A percentile compares a stretch with the other conserved stretches of the same genome.
Conservation (phyloP, 192 early-diverging fungal genomes). For the Endogone sp. region DNA sequence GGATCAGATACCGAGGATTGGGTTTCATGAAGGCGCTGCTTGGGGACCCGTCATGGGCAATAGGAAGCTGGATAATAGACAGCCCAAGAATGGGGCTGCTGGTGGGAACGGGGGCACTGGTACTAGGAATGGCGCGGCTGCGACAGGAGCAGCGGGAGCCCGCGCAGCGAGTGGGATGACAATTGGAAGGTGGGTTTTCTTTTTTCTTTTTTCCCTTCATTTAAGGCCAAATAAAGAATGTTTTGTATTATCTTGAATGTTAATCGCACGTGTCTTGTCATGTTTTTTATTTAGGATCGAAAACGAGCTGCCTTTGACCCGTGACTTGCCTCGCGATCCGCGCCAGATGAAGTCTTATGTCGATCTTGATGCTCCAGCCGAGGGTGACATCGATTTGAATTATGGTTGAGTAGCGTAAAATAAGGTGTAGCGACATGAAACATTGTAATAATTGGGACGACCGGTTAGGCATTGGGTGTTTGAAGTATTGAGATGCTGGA, state of each 20-base stretch:
- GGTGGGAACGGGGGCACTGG: slow-evolving; percentile 6
- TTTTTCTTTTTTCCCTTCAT: not conserved
- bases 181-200: slow-evolving; percentile 3
- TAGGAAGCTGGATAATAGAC: not conserved
- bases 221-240: not conserved
- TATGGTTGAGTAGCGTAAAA: not conserved
- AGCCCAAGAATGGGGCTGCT: not conserved
- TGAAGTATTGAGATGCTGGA: too few species aligned
- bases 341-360: slow-evolving; percentile 82
- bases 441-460: too few species aligned
- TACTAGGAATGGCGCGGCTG: slow-evolving; percentile 3
- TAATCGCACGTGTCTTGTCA: not conserved
- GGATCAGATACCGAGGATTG: slow-evolving; percentile 60
- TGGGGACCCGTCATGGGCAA: not conserved
- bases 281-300: not conserved
- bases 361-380: slow-evolving; percentile 76
- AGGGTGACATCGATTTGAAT: not conserved
- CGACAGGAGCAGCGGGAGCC: slow-evolving; percentile 6
- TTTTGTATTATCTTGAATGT: too few species aligned
- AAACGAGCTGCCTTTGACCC: not conserved
- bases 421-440: too few species aligned
- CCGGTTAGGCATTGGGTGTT: too few species aligned
- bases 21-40: slow-evolving; percentile 33
- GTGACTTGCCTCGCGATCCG: slow-evolving; percentile 53
- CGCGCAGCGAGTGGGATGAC: not conserved